Evolutionary conservation across 495 filamentous ascomycete species (phyloP).

Genomic region (Melanomma pulvis-pyrius): DNA sequence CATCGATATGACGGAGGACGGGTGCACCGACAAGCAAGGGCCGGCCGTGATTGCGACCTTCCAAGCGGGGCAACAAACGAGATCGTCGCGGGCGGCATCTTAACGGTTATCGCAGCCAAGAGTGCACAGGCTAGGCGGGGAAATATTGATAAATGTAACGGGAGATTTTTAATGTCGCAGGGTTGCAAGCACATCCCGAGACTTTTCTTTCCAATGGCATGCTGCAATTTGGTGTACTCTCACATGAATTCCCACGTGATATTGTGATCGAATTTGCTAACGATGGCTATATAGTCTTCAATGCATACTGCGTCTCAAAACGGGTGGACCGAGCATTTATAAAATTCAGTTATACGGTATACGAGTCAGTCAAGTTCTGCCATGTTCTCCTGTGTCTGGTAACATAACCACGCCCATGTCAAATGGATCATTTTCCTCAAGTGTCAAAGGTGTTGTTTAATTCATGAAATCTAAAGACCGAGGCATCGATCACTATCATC

Average conservation of each 20-base stretch:
- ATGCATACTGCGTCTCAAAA: too few relatives aligned
- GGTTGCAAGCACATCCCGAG: neutral
- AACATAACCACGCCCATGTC: too few relatives aligned
- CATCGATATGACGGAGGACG: neutral
- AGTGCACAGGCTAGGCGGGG: neutral
- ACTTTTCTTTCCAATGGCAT: neutral
- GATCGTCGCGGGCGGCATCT: neutral
- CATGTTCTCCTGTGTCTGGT: too few relatives aligned
- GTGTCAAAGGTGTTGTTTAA: too few relatives aligned
- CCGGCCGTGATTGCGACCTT: neutral
- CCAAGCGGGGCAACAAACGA: neutral
- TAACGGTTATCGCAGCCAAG: neutral
- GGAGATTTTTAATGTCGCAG: neutral
- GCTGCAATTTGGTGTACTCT: neutral
- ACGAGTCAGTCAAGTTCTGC: too few relatives aligned
- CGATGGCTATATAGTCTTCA: too few relatives aligned
- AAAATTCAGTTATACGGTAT: too few relatives aligned
- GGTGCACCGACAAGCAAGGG: conserved; percentile 1
- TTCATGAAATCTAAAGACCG: too few relatives aligned
- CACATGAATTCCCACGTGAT: neutral
- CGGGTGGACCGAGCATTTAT: too few relatives aligned
- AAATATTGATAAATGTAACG: neutral
- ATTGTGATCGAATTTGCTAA: neutral
- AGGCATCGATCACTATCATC: too few relatives aligned
- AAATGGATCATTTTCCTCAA: too few relatives aligned